Evolutionary conservation across 768 basidiomycete species (phyloP), one percentile per base, ranked within the genome.

Genomic region (Lactarius deliciosus): DNA sequence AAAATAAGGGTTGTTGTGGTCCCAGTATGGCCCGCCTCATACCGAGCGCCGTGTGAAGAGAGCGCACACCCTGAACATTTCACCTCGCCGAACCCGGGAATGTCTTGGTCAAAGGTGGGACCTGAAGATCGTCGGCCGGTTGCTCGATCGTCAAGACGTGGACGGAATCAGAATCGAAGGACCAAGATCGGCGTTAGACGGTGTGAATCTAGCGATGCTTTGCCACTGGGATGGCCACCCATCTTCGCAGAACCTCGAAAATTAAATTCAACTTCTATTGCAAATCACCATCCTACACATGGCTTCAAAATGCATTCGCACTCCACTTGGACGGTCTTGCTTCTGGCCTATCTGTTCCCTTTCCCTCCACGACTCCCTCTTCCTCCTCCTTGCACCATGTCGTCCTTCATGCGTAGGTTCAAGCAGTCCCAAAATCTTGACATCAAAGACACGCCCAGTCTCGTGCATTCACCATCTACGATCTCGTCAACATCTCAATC

Each of bases 401-500:
- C 41, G 5, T 56, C 60, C 22, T 68, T 68, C 36, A n/a, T 60
- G 25, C 57, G 28, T 28, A 28, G 18, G 4, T 45, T 53, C 34
- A 58, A 58, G 3, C 28, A 11, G 7, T 30, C 41, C 22, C 55
- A 15, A 15, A 59, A 13, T 10, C 38, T 59, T 34, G 28, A 53
- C 10, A 25, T 25, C 61, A 50, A 57, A 1, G 62, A 63, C 28
- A 22, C 43, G 0, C 62, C 63, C 13, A 36, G 58, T 10, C 66
- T 63, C 25, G 57, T 56, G 34, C 62, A 68, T 38, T 64, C 62
- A 0, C 62, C 66, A 3, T 67, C 66, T 5, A 67, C 62, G 9
- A 60, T 60, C 58, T 64, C 66, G 9, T 68, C 58, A 5, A 60
- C 53, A 20, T 68, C 66, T 16, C 62, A 25, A 16, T 64, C 57